Conservation (phyloP, 192 early-diverging fungal species). For the Coemansia sp. region DNA sequence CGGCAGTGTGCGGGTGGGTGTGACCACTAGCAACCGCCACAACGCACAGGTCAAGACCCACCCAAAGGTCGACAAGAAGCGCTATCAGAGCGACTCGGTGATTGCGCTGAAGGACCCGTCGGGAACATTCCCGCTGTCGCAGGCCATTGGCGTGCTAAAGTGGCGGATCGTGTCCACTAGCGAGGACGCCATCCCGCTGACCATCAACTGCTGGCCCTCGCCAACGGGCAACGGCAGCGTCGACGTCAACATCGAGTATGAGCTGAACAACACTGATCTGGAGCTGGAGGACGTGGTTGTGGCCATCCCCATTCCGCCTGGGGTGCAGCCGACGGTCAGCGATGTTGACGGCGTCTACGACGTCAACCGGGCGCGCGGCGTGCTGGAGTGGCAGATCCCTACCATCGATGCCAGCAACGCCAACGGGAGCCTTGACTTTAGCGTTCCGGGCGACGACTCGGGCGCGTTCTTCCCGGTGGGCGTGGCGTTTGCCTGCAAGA, state of each 20-base stretch:
- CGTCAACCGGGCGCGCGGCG: conserved; percentile 63
- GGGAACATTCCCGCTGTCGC: conserved; percentile 78
- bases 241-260: conserved; percentile 97
- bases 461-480: conserved; percentile 33
- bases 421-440: conserved; percentile 79
- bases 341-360: conserved; percentile 78
- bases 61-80: conserved; percentile 91
- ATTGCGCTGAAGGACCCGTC: conserved; percentile 78
- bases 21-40: conserved; percentile 56
- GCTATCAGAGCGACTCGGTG: conserved; percentile 64
- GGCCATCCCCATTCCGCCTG: conserved; percentile 80
- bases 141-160: conserved; percentile 78
- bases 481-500: conserved; percentile 68
- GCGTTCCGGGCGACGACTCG: conserved; percentile 66
- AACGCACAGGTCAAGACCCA: conserved; percentile 93
- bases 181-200: conserved; percentile 77
- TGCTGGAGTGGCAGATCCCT: conserved; percentile 76
- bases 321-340: conserved; percentile 63
- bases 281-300: conserved; percentile 84
- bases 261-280: conserved; percentile 69
- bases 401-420: conserved; percentile 71
- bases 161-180: conserved; percentile 83
- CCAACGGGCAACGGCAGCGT: conserved; percentile 77
- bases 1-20: conserved; percentile 57
- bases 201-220: conserved; percentile 95